Percentiles rank a stretch among this genome's conserved stretches.
phyloP scores from a whole-genome alignment of 495 filamentous ascomycete genomes.

The Xylaria telfairii region DNA sequence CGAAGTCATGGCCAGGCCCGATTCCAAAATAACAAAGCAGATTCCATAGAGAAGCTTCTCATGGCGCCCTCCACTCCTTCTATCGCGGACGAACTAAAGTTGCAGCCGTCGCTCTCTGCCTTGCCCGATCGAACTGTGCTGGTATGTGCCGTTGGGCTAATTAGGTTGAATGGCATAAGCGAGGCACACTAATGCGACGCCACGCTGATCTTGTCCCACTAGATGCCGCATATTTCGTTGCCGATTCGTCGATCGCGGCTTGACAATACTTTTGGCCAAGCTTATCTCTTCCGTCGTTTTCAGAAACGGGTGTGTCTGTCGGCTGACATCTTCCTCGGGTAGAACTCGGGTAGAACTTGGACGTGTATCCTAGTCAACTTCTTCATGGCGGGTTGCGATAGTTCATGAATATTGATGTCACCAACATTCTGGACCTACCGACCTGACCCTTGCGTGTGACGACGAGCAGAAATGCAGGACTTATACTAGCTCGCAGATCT shows the following conservation, averaged over 20 bases:
- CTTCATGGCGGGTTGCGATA: background rate
- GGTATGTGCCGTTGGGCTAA: constrained; percentile 24
- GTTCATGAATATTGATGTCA: constrained; percentile 12
- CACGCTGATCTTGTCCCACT: constrained; percentile 41
- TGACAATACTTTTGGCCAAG: constrained; percentile 3
- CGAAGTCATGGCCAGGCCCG: background rate
- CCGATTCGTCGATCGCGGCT: constrained; percentile 37
- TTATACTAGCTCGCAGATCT: constrained; percentile 22
- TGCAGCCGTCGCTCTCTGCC: background rate
- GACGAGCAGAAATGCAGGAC: constrained; percentile 17
- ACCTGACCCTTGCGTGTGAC: constrained; percentile 5
- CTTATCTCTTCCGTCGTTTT: constrained; percentile 16
- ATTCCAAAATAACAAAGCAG: background rate
- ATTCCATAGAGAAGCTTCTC: background rate
- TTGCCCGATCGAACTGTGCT: constrained; percentile 18
- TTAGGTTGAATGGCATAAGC: constrained; percentile 36
- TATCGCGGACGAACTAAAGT: background rate
- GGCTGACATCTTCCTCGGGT: background rate
- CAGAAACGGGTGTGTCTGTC: constrained; percentile 8
- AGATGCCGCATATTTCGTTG: constrained; percentile 33
- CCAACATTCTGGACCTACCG: constrained; percentile 10
- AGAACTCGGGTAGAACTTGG: constrained; percentile 7
- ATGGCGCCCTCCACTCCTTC: background rate
- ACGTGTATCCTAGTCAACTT: background rate
- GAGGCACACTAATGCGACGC: constrained; percentile 39